Percentiles rank a stretch among this genome's conserved stretches.
Evolutionary conservation across 2,329 filamentous ascomycete genomes (phyloP).

Genomic region (Ascochyta clinopodiicola): DNA sequence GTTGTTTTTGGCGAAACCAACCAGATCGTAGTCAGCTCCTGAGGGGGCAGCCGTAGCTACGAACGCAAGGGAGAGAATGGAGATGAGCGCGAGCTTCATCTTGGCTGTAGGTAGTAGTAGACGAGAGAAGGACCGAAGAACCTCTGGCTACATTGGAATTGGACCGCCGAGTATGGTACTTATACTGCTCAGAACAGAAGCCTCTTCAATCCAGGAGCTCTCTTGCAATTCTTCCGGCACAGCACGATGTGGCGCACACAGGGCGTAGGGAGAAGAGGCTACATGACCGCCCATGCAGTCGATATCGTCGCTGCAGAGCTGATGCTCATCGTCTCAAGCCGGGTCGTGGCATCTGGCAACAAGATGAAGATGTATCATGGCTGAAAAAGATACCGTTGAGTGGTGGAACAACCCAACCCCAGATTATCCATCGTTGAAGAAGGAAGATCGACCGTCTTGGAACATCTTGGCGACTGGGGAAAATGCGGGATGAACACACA

Average conservation of each 20-base stretch:
- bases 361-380: conserved; percentile 21
- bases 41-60: conserved; percentile 27
- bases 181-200: conserved; percentile 1
- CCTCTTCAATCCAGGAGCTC: conserved; percentile 2
- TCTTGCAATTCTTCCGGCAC: conserved; percentile 22
- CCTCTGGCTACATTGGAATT: background rate
- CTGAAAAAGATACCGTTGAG: conserved; percentile 18
- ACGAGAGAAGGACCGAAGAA: conserved; percentile 1
- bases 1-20: conserved; percentile 44
- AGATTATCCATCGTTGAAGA: conserved; percentile 22
- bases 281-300: conserved; percentile 3
- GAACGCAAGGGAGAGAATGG: conserved; percentile 26
- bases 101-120: conserved; percentile 1
- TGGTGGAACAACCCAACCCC: conserved; percentile 31
- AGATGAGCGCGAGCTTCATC: conserved; percentile 37
- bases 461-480: conserved; percentile 17
- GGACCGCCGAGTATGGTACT: conserved; percentile 7
- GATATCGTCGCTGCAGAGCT: conserved; percentile 2
- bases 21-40: conserved; percentile 34
- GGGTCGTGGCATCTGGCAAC: conserved; percentile 14
- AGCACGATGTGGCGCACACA: conserved; percentile 9
- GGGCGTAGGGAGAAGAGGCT: conserved; percentile 3
- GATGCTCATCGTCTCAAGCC: conserved; percentile 13
- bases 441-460: conserved; percentile 22
- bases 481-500: conserved; percentile 9